A percentile compares a stretch with the other conserved stretches of the same genome.
Conservation (phyloP, 306 rosid genomes). For the Rosa multiflora region DNA sequence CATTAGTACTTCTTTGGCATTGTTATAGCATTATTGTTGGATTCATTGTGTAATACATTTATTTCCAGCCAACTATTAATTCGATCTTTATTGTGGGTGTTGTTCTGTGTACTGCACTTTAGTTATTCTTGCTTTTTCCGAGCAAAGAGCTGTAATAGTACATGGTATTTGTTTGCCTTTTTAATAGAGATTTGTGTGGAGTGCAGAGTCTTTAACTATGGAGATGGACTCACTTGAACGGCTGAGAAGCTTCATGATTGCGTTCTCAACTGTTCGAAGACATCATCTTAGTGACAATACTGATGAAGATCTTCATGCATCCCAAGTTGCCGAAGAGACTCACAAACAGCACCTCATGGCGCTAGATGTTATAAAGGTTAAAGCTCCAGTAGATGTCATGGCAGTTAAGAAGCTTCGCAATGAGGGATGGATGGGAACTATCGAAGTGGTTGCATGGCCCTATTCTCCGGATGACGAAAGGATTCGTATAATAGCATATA, state of each 20-base stretch:
- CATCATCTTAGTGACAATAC: neutral
- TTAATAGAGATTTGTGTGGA: neutral
- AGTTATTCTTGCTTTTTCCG: too few relatives aligned
- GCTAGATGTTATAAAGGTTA: neutral
- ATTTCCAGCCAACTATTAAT: too few relatives aligned
- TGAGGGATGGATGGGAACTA: neutral
- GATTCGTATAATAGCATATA: neutral
- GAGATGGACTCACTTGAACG: neutral
- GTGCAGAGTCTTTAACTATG: neutral
- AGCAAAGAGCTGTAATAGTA: too few relatives aligned
- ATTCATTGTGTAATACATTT: too few relatives aligned
- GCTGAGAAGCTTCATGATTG: neutral
- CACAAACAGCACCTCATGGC: neutral
- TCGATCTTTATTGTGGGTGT: too few relatives aligned
- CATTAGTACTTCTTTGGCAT: too few relatives aligned
- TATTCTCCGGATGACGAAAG: neutral
- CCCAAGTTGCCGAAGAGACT: neutral
- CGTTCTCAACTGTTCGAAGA: neutral
- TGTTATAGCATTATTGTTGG: too few relatives aligned
- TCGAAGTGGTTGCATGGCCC: neutral
- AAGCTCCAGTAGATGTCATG: neutral
- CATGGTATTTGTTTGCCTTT: too few relatives aligned
- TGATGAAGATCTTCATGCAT: neutral
- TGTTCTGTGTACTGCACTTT: too few relatives aligned
- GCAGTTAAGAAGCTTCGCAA: neutral